Evolutionary conservation across 768 basidiomycete species (phyloP).

Genomic region (Collybiopsis luxurians): DNA sequence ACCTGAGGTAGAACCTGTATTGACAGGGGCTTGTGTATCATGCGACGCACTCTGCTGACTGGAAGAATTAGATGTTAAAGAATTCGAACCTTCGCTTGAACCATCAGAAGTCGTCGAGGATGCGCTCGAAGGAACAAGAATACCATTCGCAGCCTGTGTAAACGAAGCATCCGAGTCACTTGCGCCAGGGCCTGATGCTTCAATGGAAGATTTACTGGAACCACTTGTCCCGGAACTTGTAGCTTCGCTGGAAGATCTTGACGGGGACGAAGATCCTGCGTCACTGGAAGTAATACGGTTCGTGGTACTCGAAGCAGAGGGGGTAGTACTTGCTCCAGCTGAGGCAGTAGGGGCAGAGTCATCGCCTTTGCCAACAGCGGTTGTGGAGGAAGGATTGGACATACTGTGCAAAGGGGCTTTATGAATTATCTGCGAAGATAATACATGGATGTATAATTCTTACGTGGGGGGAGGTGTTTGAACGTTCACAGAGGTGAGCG

Average conservation of each 20-base stretch:
- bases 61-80: background rate
- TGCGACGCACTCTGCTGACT: background rate
- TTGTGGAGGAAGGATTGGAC: background rate
- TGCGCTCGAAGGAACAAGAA: background rate
- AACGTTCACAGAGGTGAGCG: background rate
- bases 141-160: slow-evolving; percentile 1
- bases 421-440: no score
- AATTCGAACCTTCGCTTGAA: background rate
- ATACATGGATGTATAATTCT: no score
- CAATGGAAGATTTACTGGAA: background rate
- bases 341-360: background rate
- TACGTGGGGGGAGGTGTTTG: background rate
- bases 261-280: background rate
- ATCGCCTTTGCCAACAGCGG: background rate
- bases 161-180: background rate
- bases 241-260: background rate
- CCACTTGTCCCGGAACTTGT: background rate
- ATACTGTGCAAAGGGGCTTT: background rate
- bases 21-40: background rate
- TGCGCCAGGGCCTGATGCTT: background rate
- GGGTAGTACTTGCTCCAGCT: background rate
- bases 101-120: background rate
- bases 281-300: background rate
- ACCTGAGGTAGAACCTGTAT: slow-evolving; percentile 6
- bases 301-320: background rate